phyloP scores from a whole-genome alignment of 225 moss, liverwort and hornwort genomes.

The Neckera pumila region DNA sequence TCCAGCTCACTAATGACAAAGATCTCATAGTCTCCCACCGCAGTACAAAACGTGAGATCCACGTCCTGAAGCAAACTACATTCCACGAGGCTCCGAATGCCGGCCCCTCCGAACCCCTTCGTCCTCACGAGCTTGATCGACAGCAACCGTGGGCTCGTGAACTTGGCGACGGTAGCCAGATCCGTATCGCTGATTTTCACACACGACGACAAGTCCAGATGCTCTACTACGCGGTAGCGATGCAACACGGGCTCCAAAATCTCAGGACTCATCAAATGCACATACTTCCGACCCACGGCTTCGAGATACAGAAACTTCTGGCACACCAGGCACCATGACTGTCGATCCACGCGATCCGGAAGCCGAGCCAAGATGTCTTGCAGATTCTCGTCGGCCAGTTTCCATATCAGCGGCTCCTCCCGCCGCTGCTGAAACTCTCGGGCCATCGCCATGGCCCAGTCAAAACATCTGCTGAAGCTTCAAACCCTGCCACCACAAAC shows the following conservation, averaged over 20 bases:
- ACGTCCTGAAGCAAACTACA: conserved; percentile 41
- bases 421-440: background rate
- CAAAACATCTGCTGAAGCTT: background rate
- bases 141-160: conserved; percentile 31
- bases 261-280: conserved; percentile 51
- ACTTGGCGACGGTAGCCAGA: conserved; percentile 33
- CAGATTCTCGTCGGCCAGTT: conserved; percentile 52
- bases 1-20: conserved; percentile 29
- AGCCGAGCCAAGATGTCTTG: conserved; percentile 41
- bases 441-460: background rate
- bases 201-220: conserved; percentile 64
- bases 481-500: background rate
- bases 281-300: conserved; percentile 30
- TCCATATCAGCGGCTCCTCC: conserved; percentile 15
- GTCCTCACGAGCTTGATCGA: conserved; percentile 47
- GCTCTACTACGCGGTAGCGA: conserved; percentile 47
- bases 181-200: conserved; percentile 39
- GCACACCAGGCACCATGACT: conserved; percentile 75
- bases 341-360: conserved; percentile 48
- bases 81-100: conserved; percentile 25
- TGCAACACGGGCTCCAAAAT: conserved; percentile 38
- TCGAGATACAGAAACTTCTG: conserved; percentile 47
- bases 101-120: conserved; percentile 31
- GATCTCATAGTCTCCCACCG: conserved; percentile 43
- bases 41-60: conserved; percentile 54